phyloP scores from a whole-genome alignment of 495 filamentous ascomycete species.

The Bryoglossum gracile region DNA sequence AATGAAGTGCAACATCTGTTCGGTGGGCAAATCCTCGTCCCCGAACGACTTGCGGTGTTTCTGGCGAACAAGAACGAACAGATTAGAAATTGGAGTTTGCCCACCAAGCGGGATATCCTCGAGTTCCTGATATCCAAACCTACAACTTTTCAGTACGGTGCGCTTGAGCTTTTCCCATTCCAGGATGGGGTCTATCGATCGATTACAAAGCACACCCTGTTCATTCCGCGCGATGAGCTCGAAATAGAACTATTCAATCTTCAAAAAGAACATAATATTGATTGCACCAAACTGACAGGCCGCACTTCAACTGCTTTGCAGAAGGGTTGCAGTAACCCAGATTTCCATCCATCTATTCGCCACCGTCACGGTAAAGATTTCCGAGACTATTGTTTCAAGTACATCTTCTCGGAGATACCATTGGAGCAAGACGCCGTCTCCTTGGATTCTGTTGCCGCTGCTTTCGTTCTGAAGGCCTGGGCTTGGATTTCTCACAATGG shows the following conservation, averaged over 20 bases:
- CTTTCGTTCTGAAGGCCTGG: constrained; percentile 16
- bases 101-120: constrained; percentile 15
- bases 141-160: constrained; percentile 4
- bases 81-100: constrained; percentile 4
- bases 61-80: neutral
- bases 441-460: neutral
- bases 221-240: constrained; percentile 4
- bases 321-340: constrained; percentile 2
- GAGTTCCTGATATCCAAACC: constrained; percentile 14
- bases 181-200: constrained; percentile 18
- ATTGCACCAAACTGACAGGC: constrained; percentile 8
- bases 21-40: constrained; percentile 2
- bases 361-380: constrained; percentile 14
- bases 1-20: constrained; percentile 1
- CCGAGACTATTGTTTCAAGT: constrained; percentile 17
- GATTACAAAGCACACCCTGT: constrained; percentile 2
- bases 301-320: neutral
- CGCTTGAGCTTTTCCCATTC: constrained; percentile 19
- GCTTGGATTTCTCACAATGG: constrained; percentile 17
- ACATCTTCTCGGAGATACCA: constrained; percentile 13
- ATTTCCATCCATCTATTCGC: constrained; percentile 13
- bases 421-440: constrained; percentile 12
- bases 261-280: constrained; percentile 8
- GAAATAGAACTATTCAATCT: constrained; percentile 14
- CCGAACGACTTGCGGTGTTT: constrained; percentile 4